phyloP scores from a whole-genome alignment of 2,329 filamentous ascomycete genomes.

The Fusarium euwallaceae region DNA sequence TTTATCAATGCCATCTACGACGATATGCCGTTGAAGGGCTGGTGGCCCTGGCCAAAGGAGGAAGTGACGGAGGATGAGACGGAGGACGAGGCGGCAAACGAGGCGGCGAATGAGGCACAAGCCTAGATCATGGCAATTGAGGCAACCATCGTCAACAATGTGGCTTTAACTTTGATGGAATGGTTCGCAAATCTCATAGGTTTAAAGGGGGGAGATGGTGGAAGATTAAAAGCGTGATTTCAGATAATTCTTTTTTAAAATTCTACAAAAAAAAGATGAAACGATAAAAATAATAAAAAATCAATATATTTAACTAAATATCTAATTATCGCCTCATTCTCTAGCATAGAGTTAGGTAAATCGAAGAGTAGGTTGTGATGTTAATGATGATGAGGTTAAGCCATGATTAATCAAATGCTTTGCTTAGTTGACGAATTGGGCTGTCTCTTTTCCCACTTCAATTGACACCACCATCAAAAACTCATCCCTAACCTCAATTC shows the following conservation, averaged over 20 bases:
- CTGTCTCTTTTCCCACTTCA: neutral
- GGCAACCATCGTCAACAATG: neutral
- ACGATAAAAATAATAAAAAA: neutral
- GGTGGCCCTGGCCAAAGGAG: conserved; percentile 3
- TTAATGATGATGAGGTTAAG: neutral
- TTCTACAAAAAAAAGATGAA: neutral
- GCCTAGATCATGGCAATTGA: neutral
- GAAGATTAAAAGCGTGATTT: neutral
- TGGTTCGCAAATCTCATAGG: neutral
- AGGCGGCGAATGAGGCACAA: neutral
- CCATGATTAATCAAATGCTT: neutral
- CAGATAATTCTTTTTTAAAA: neutral
- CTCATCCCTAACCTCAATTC: neutral
- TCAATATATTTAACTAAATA: neutral
- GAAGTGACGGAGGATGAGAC: neutral
- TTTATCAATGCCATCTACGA: conserved; percentile 2
- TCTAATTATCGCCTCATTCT: neutral
- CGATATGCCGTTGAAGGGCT: neutral
- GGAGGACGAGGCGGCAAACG: neutral
- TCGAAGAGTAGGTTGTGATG: neutral
- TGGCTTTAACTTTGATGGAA: neutral
- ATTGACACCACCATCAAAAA: neutral
- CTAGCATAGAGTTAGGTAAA: neutral
- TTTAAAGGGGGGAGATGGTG: neutral
- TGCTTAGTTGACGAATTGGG: neutral